Percentiles rank a stretch among this genome's conserved stretches.
phyloP scores from a whole-genome alignment of 2,329 filamentous ascomycete species.

The Aplosporella prunicola region DNA sequence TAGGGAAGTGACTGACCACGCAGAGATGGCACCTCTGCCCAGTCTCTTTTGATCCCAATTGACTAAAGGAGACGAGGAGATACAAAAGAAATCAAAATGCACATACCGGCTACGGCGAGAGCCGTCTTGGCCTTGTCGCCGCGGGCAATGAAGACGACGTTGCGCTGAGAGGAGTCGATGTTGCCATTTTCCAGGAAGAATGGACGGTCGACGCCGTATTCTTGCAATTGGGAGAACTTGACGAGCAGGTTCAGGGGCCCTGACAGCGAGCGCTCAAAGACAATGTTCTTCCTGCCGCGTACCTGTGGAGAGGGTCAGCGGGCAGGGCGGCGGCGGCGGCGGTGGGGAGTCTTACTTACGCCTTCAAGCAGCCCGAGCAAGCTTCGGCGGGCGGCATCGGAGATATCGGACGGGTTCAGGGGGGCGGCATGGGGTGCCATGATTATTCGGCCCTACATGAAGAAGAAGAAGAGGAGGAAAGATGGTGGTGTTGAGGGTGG shows the following conservation, averaged over 20 bases:
- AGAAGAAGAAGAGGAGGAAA: too few relatives aligned
- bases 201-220: slow-evolving; percentile 96
- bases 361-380: slow-evolving; percentile 85
- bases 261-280: slow-evolving; percentile 83
- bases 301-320: slow-evolving; percentile 49
- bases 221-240: slow-evolving; percentile 89
- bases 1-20: slow-evolving; percentile 49
- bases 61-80: not conserved
- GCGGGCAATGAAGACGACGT: slow-evolving; percentile 86
- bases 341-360: slow-evolving; percentile 55
- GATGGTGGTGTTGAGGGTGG: not conserved
- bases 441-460: slow-evolving; percentile 16
- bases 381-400: slow-evolving; percentile 76
- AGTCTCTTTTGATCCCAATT: slow-evolving; percentile 53
- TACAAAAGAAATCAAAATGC: slow-evolving; percentile 7
- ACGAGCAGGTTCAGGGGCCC: slow-evolving; percentile 84
- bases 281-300: slow-evolving; percentile 95
- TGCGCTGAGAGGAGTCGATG: slow-evolving; percentile 86
- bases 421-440: slow-evolving; percentile 61
- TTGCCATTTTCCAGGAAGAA: slow-evolving; percentile 96
- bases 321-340: not conserved
- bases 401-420: slow-evolving; percentile 70
- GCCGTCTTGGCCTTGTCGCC: slow-evolving; percentile 82
- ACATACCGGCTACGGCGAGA: slow-evolving; percentile 74
- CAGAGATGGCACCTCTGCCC: slow-evolving; percentile 47